These are phyloP conservation scores for Claviceps sp. DNA, from an alignment of 2,329 filamentous ascomycete species.

Conservation along the genomic window DNA sequence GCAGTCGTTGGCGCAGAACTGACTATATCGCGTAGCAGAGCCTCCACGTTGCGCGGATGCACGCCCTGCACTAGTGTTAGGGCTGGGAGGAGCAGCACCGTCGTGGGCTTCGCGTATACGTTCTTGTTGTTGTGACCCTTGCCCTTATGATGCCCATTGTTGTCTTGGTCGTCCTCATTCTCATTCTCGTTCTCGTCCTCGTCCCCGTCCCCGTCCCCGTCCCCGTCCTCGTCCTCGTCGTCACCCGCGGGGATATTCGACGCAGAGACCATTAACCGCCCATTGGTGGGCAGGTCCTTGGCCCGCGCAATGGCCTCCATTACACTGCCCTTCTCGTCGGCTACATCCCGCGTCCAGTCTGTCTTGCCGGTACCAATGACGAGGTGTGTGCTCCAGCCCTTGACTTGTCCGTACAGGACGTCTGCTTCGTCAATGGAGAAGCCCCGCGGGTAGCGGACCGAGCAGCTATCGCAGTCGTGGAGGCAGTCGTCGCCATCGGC, in stretches of 20 bases:
- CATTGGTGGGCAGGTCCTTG: conserved; percentile 45
- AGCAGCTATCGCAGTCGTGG: conserved; percentile 74
- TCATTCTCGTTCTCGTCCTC: background rate
- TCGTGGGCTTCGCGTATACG: conserved; percentile 54
- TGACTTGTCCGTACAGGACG: conserved; percentile 70
- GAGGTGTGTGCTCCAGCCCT: conserved; percentile 79
- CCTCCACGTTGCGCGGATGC: conserved; percentile 57
- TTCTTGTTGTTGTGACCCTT: too few species aligned
- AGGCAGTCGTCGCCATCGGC: conserved; percentile 81
- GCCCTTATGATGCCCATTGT: conserved; percentile 30
- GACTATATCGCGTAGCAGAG: conserved; percentile 58
- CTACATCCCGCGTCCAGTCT: conserved; percentile 85
- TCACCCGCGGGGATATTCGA: conserved; percentile 60
- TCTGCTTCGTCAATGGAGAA: conserved; percentile 68
- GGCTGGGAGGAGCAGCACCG: conserved; percentile 69
- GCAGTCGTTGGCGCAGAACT: conserved; percentile 61
- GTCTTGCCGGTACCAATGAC: conserved; percentile 90
- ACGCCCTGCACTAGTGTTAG: conserved; percentile 78
- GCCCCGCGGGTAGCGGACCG: conserved; percentile 57
- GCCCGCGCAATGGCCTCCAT: conserved; percentile 60
- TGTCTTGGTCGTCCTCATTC: background rate
- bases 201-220: background rate
- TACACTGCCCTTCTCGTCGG: conserved; percentile 73
- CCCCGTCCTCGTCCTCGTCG: background rate
- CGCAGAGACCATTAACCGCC: conserved; percentile 77